Evolutionary conservation across 768 basidiomycete genomes (phyloP).

Genomic region (Lactarius quietus): DNA sequence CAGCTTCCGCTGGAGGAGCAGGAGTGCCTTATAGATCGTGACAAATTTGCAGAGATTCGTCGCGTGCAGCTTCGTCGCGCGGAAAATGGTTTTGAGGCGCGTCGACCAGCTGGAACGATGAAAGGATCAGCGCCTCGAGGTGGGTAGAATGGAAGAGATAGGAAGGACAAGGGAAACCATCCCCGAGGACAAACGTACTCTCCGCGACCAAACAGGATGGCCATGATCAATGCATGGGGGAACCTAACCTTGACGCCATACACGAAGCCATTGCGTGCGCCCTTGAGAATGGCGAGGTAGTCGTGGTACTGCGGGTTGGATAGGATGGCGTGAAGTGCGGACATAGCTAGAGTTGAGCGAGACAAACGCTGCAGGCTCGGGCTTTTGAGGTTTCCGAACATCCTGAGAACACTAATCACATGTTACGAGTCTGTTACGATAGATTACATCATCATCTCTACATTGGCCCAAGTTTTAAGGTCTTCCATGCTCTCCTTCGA

Average conservation of each 20-base stretch:
- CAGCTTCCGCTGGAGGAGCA: slow-evolving; percentile 76
- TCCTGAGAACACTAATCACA: slow-evolving; percentile 13
- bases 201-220: slow-evolving; percentile 88
- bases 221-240: slow-evolving; percentile 96
- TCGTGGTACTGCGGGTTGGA: slow-evolving; percentile 80
- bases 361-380: not conserved
- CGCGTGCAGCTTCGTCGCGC: slow-evolving; percentile 87
- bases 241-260: slow-evolving; percentile 91
- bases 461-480: slow-evolving; percentile 10
- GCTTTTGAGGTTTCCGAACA: not conserved
- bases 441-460: slow-evolving; percentile 10
- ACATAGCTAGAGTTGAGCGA: slow-evolving; percentile 25
- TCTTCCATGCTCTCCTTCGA: slow-evolving; percentile 24
- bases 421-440: not conserved
- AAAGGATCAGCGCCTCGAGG: slow-evolving; percentile 16
- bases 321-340: slow-evolving; percentile 38
- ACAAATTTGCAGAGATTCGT: slow-evolving; percentile 93
- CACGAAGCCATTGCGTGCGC: slow-evolving; percentile 85
- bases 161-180: not conserved
- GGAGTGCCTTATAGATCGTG: slow-evolving; percentile 81
- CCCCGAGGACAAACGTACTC: slow-evolving; percentile 54
- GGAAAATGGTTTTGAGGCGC: slow-evolving; percentile 66
- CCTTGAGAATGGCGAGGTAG: slow-evolving; percentile 89
- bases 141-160: not conserved
- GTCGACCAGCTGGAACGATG: slow-evolving; percentile 56